These are phyloP conservation scores for Citrus sinensis DNA, from an alignment of 345 rosid genomes.

Conservation along the genomic window DVS_A1.0 CM039168.1:27730501-27731000, in stretches of 20 bases:
- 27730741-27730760: slow-evolving; percentile 1
- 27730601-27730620: too few species aligned
- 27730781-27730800: slow-evolving; percentile 9
- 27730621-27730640: too few species aligned
- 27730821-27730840: neutral
- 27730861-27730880: slow-evolving; percentile 22
- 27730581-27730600: too few species aligned
- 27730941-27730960: neutral
- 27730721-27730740: neutral
- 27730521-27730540: too few species aligned
- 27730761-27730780: neutral
- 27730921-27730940: neutral
- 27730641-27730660: too few species aligned
- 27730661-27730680: too few species aligned
- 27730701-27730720: neutral
- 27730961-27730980: too few species aligned
- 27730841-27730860: slow-evolving; percentile 28
- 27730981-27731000: too few species aligned
- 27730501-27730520: neutral
- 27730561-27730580: too few species aligned
- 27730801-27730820: neutral
- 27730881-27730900: slow-evolving; percentile 4
- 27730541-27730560: too few species aligned
- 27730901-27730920: rapidly evolving
- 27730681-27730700: neutral